A percentile compares a stretch with the other conserved stretches of the same genome.
Conservation (phyloP, 176 grass and related monocot species). For the Triticum timopheevii region DNA sequence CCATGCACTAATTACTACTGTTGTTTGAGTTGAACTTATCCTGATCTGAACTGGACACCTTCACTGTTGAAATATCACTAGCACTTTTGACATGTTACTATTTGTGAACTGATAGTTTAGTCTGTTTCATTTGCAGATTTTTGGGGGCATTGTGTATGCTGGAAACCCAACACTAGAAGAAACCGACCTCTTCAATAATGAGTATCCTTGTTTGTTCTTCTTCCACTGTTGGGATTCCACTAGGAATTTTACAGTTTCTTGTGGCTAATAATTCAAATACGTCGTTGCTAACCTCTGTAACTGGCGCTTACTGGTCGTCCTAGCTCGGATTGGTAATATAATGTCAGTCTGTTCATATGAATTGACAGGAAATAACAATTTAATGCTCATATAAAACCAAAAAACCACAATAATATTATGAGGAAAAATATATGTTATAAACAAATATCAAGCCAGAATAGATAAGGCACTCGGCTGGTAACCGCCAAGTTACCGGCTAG, state of each 20-base stretch:
- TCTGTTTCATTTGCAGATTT: slow-evolving; percentile 66
- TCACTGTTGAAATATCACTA: slow-evolving; percentile 18
- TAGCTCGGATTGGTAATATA: not conserved
- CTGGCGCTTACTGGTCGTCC: not conserved
- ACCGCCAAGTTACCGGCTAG: not conserved
- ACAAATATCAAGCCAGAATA: not conserved
- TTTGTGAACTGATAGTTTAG: slow-evolving; percentile 18
- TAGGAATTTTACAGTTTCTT: not conserved
- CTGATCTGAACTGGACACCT: not conserved
- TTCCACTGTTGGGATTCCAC: not conserved
- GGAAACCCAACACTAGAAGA: slow-evolving; percentile 72
- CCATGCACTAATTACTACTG: not conserved
- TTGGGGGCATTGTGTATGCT: slow-evolving; percentile 85
- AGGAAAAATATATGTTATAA: not conserved
- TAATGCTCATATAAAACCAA: not conserved
- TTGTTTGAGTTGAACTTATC: slow-evolving; percentile 8
- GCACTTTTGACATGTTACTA: slow-evolving; percentile 10
- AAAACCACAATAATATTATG: not conserved
- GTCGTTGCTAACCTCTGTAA: not conserved
- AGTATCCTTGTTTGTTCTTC: slow-evolving; percentile 65
- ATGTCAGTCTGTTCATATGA: not conserved
- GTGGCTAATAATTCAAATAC: not conserved
- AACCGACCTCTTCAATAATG: slow-evolving; percentile 71
- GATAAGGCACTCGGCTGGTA: not conserved
- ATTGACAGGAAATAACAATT: not conserved